phyloP scores from a whole-genome alignment of 75 land plant species.

The Selaginella tamariscina region DNA sequence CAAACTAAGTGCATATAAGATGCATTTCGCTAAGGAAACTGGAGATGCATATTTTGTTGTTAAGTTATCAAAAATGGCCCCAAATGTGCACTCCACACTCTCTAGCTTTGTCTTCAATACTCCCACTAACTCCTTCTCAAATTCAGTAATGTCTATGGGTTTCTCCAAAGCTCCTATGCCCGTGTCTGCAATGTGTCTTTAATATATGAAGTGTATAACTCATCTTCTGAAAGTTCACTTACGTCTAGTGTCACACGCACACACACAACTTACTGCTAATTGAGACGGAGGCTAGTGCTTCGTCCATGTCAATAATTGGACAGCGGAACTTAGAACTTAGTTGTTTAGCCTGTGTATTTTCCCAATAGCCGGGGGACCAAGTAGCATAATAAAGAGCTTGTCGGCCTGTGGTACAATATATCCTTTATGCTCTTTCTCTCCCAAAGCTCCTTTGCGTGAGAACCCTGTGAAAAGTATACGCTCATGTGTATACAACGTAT shows the following conservation, averaged over 20 bases:
- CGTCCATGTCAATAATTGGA: slow-evolving; percentile 18
- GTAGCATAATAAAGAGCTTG: slow-evolving; percentile 17
- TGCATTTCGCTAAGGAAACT: slow-evolving; percentile 11
- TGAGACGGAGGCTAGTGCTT: not conserved
- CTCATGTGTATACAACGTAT: no score
- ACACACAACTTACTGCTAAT: no score
- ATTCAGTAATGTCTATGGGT: not conserved
- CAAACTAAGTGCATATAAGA: slow-evolving; percentile 18
- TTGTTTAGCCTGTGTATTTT: slow-evolving; percentile 24
- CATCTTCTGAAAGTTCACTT: no score
- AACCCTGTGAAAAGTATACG: no score
- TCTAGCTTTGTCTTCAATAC: slow-evolving; percentile 12
- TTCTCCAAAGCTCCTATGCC: not conserved
- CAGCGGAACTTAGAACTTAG: slow-evolving; percentile 18
- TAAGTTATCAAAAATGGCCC: slow-evolving; percentile 27
- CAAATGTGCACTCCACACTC: slow-evolving; percentile 14
- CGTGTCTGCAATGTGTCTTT: not conserved
- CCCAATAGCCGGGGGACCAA: slow-evolving; percentile 27
- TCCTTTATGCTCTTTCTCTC: no score
- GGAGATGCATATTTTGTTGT: slow-evolving; percentile 15
- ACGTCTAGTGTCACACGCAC: no score
- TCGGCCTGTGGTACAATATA: not conserved
- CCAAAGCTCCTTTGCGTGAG: no score
- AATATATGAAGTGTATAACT: no score
- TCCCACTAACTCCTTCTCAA: not conserved